phyloP scores from a whole-genome alignment of 176 grass and related monocot species.

The Olyra latifolia region DNA sequence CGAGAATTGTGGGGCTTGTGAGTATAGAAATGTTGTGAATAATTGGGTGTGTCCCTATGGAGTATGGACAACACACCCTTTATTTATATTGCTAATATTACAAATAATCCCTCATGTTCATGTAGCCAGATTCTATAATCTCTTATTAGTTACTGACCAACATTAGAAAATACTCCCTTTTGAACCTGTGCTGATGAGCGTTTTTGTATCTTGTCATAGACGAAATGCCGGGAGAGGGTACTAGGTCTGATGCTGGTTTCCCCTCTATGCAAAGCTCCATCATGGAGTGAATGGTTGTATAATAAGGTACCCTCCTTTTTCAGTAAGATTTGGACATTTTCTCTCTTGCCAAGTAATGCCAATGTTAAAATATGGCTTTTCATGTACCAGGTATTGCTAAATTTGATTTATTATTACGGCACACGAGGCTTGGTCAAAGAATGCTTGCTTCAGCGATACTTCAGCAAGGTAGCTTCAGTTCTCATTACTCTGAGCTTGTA shows the following conservation, averaged over 20 bases:
- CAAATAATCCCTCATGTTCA: not conserved
- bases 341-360: not conserved
- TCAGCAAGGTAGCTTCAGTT: slow-evolving; percentile 72
- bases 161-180: not conserved
- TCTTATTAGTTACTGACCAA: not conserved
- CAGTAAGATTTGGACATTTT: slow-evolving; percentile 8
- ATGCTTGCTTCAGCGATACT: slow-evolving; percentile 78
- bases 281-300: slow-evolving; percentile 90
- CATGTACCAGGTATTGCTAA: slow-evolving; percentile 59
- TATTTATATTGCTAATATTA: not conserved
- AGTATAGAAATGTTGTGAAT: not conserved
- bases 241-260: slow-evolving; percentile 84
- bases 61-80: not conserved
- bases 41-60: not conserved
- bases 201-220: slow-evolving; percentile 29
- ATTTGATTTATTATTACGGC: slow-evolving; percentile 84
- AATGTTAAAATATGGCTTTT: slow-evolving; percentile 15
- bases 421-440: slow-evolving; percentile 70
- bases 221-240: slow-evolving; percentile 74
- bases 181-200: not conserved
- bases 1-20: not conserved
- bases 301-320: slow-evolving; percentile 52
- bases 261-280: slow-evolving; percentile 74
- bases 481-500: slow-evolving; percentile 22
- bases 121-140: too few species aligned